A percentile compares a stretch with the other conserved stretches of the same genome.
These are phyloP conservation scores for Herpetomonas samuelpessoai DNA, from an alignment of 208 protist genomes.

Conservation along the genomic window DNA sequence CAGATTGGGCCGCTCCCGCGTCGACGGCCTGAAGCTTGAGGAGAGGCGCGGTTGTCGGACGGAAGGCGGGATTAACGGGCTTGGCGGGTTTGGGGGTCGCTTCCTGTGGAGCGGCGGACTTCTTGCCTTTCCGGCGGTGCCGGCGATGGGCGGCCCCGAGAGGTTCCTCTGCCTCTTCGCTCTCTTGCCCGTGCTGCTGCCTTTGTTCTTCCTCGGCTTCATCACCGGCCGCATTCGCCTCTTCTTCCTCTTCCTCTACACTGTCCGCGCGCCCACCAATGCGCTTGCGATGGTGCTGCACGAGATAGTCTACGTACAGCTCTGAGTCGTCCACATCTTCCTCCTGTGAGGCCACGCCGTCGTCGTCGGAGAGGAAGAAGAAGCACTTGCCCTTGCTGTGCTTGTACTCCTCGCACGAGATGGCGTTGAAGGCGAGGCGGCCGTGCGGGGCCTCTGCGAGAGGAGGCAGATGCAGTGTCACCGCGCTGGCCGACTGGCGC, in stretches of 20 bases:
- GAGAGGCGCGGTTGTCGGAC: background rate
- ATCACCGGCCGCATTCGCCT: background rate
- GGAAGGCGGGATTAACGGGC: background rate
- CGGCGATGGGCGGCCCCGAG: too few relatives aligned
- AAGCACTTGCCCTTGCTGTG: slow-evolving; percentile 4
- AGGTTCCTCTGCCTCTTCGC: too few relatives aligned
- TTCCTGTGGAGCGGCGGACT: background rate
- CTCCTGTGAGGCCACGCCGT: background rate
- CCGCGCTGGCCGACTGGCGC: background rate
- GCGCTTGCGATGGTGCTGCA: background rate
- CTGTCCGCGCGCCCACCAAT: too few relatives aligned
- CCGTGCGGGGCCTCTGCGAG: background rate
- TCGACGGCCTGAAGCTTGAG: background rate
- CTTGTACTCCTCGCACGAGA: slow-evolving; percentile 33
- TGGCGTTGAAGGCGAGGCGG: slow-evolving; percentile 11
- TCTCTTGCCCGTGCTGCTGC: too few relatives aligned
- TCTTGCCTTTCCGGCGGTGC: background rate
- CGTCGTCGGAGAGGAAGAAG: slow-evolving; percentile 10
- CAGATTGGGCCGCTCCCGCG: background rate
- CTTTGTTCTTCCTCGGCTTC: background rate
- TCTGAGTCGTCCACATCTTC: background rate
- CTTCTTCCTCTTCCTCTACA: background rate
- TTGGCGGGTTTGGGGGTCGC: background rate
- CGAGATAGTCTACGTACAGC: background rate
- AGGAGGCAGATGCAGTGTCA: background rate